phyloP scores from a whole-genome alignment of 768 basidiomycete genomes.

The Psilocybe azurescens region DNA sequence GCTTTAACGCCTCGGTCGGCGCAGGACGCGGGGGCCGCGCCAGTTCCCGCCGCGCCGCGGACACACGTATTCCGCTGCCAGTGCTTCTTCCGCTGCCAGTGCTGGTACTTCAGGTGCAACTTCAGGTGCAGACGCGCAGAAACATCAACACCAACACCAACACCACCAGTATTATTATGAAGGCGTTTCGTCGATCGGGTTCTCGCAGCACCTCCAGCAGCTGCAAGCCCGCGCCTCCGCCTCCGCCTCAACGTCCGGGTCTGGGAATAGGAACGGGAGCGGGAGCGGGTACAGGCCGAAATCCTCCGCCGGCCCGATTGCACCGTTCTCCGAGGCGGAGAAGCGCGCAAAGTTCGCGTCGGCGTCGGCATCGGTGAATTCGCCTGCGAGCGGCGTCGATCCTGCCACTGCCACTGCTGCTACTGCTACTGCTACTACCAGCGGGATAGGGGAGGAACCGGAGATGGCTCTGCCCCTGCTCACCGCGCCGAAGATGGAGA shows the following conservation, averaged over 20 bases:
- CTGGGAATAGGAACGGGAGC: too few relatives aligned
- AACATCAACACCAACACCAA: background rate
- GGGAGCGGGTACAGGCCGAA: constrained; percentile 12
- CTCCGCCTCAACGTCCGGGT: too few relatives aligned
- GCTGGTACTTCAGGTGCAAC: too few relatives aligned
- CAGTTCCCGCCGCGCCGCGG: constrained; percentile 42
- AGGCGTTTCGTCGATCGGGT: constrained; percentile 22
- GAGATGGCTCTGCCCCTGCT: constrained; percentile 36
- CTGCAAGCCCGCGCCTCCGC: constrained; percentile 22
- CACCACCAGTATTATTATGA: background rate
- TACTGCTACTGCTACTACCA: too few relatives aligned
- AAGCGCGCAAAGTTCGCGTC: constrained; percentile 20
- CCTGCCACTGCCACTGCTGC: background rate
- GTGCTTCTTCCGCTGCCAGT: too few relatives aligned
- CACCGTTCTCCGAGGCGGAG: constrained; percentile 22
- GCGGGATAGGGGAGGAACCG: too few relatives aligned
- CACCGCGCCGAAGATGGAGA: constrained; percentile 44
- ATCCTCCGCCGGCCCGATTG: constrained; percentile 19
- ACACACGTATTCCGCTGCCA: constrained; percentile 36
- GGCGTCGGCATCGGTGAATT: constrained; percentile 3
- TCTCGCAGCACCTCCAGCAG: constrained; percentile 30
- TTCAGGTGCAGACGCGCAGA: constrained; percentile 6
- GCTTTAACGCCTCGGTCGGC: constrained; percentile 29
- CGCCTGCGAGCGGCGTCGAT: constrained; percentile 5
- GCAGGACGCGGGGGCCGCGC: constrained; percentile 31